Evolutionary conservation across 2,329 filamentous ascomycete species (phyloP), one percentile per base, ranked within the genome.

Genomic region (Aspergillus pseudoglaucus): DNA sequence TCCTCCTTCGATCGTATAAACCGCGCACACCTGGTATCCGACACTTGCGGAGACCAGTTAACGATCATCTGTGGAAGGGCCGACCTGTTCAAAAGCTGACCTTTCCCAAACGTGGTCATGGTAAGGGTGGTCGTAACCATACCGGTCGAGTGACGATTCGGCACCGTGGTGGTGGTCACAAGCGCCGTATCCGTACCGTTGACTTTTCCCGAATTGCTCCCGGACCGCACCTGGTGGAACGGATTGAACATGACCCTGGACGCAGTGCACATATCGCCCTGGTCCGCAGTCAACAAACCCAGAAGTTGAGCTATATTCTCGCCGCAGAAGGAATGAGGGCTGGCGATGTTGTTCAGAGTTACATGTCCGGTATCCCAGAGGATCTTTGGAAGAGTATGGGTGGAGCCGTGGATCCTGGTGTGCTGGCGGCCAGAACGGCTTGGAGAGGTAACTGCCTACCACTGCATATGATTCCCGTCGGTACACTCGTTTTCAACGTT

Each of bases 31-130:
- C 91, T 10, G 93, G 93, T 79, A 71, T 95, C 50, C 84, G 93
- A 62, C 93, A 98, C 80, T 76, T 98, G 56, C 87, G 85, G 68
- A 82, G 93, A 39, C 90, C 93, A 12, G 85, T 96, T 71, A 97
- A 97, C 71, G 90, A 96, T 62, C 93, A 98, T 69, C 75, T 98
- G 41, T 97, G 89, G 89, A 96, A 95, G 72, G 93, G 93, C 49
- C 79, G 90, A 48, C 88, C 93, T 1, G 83, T 86, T 57, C 76
- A 88, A 30, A 82, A 84, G 44, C 78, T 98, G 68, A 98, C 94
- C 9, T 88, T 89, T 61, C 83, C 90, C 33, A 95, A 96, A 69
- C 91, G 91, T 68, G 93, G 93, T 14, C 90, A 95, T 60, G 84
- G 82, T 45, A 93, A 95, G 68, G 94, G 93, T 69, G 93, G 93